These are phyloP conservation scores for Codiaeum variegatum DNA, from an alignment of 441 rosid species.

Conservation along the genomic window DNA sequence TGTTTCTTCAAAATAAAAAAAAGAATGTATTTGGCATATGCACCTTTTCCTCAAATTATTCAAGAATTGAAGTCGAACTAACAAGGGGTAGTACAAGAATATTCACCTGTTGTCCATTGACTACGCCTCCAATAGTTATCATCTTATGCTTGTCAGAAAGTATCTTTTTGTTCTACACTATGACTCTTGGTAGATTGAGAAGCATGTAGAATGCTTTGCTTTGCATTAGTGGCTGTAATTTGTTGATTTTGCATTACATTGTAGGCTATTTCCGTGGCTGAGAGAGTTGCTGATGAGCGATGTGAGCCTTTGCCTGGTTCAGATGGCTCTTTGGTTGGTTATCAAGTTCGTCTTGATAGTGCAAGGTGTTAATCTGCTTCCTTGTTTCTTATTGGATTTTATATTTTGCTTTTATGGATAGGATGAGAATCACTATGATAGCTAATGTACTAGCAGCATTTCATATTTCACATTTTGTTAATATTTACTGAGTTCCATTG, in stretches of 20 bases:
- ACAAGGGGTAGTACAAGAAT: too few relatives aligned
- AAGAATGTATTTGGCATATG: neutral
- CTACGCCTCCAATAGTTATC: neutral
- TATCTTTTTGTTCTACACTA: neutral
- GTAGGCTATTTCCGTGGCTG: conserved; percentile 96
- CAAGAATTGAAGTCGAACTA: too few relatives aligned
- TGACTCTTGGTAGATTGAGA: neutral
- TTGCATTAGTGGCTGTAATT: neutral
- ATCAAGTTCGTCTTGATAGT: conserved; percentile 97
- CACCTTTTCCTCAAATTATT: neutral
- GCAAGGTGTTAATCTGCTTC: conserved; percentile 55
- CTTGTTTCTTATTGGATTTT: conserved; percentile 5
- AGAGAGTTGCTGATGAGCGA: conserved; percentile 94
- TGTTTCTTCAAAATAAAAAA: neutral
- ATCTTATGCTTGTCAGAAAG: conserved; percentile 1
- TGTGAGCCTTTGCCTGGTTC: conserved; percentile 87
- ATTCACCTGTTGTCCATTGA: too few relatives aligned
- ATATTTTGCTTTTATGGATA: neutral
- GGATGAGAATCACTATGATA: neutral
- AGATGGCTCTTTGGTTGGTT: conserved; percentile 82
- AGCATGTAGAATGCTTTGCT: neutral
- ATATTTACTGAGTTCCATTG: neutral
- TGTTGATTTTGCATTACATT: conserved; percentile 22
- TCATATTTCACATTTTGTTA: neutral
- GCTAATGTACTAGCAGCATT: neutral